These are phyloP conservation scores for Arachis hypogaea DNA, from an alignment of 306 rosid genomes.

Conservation along the genomic window DNA sequence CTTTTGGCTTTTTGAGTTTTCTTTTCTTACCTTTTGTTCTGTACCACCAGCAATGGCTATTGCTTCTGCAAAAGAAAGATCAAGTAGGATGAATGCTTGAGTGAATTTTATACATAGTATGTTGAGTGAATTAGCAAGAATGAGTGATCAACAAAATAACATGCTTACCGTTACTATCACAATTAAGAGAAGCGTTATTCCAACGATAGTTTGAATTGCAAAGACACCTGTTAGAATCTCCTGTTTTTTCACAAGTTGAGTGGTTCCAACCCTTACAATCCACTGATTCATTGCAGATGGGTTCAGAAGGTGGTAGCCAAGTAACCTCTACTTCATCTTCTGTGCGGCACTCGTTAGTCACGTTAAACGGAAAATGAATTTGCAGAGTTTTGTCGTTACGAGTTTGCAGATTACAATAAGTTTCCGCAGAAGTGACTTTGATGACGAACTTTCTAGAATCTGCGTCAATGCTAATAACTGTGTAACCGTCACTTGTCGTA, in stretches of 20 bases:
- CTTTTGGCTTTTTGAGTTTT: neutral
- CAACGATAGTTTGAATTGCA: conserved; percentile 32
- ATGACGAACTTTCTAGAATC: conserved; percentile 9
- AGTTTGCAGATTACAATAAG: neutral
- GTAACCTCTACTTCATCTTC: neutral
- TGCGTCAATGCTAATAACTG: neutral
- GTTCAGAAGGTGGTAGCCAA: conserved; percentile 37
- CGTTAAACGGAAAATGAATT: neutral
- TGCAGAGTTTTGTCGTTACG: neutral
- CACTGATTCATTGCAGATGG: conserved; percentile 12
- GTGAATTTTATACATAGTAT: neutral
- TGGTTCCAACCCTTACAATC: conserved; percentile 40
- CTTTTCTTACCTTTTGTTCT: neutral
- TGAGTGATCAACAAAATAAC: no score
- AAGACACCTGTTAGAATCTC: conserved; percentile 36
- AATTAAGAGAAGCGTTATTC: neutral
- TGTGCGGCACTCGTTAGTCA: neutral
- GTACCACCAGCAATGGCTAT: neutral
- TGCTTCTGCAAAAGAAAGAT: neutral
- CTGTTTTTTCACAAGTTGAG: conserved; percentile 35
- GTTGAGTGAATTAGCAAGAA: neutral
- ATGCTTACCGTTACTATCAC: conserved; percentile 8
- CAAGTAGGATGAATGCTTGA: neutral
- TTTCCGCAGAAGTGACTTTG: neutral
- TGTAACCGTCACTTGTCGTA: neutral